Evolutionary conservation across 2,329 filamentous ascomycete genomes (phyloP).

Genomic region (Ramichloridium luteum): DNA sequence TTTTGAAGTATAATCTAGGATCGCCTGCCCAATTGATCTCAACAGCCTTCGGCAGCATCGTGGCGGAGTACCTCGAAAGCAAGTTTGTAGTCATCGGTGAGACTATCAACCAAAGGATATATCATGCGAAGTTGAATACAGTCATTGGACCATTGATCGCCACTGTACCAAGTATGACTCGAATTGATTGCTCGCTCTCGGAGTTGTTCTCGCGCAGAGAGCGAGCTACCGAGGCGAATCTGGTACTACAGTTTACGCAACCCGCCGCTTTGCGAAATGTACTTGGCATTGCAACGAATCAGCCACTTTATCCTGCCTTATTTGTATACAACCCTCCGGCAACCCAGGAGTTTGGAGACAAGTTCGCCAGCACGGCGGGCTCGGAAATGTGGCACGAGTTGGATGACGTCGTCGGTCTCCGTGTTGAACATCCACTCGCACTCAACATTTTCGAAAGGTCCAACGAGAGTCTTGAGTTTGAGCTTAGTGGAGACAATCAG

Average conservation of each 20-base stretch:
- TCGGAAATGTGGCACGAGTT: too few relatives aligned
- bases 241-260: neutral
- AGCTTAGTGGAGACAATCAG: constrained; percentile 4
- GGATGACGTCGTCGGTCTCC: neutral
- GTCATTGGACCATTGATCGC: neutral
- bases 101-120: neutral
- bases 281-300: constrained; percentile 4
- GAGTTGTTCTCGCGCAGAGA: neutral
- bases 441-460: constrained; percentile 1
- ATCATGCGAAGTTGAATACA: neutral
- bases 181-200: neutral
- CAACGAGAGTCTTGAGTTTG: neutral
- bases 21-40: constrained; percentile 1
- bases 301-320: constrained; percentile 5
- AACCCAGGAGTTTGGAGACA: neutral
- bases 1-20: neutral
- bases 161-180: neutral
- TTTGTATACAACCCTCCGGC: constrained; percentile 3
- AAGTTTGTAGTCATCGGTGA: neutral
- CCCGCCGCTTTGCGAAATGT: constrained; percentile 2
- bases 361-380: too few relatives aligned
- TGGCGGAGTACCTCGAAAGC: constrained; percentile 1
- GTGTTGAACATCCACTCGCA: neutral
- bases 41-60: neutral
- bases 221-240: neutral